Evolutionary conservation across 2,329 filamentous ascomycete genomes (phyloP), one percentile per base, ranked within the genome.

Genomic region (Bisporella sp.): DNA sequence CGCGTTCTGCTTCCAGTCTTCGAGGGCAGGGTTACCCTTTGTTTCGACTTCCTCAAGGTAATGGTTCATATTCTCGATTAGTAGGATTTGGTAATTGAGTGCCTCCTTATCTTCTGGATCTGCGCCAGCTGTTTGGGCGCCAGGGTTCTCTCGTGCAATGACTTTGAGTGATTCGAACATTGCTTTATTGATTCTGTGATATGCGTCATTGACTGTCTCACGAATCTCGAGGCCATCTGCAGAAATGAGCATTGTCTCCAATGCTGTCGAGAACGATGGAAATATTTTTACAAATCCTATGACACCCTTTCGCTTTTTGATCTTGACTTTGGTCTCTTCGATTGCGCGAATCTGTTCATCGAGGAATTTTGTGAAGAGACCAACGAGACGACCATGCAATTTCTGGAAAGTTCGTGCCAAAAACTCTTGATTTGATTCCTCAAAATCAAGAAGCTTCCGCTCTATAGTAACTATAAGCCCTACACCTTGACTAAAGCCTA

Each of bases 1-100:
- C 1, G 92, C 93, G 51, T 85, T 84, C 39, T 84, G 80, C 63
- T 84, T 86, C 88, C 91, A 96, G 59, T 88, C 82, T 53, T 88
- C 21, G 4, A 97, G 77, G 1, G 95, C 82, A 6, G 86, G 78
- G 55, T 93, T 81, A 37, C 79, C 77, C 13, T 81, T 78, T 12
- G 85, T 72, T 58, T 95, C 89, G 6, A 95, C 86, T 67, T 96
- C 91, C 66, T 97, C 91, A 8, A 93, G 75, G 70, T 95, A 97
- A 69, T 96, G 90, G 64, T 96, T 95, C 90, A 96, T 96, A 68
- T 99, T 99, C 69, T 99, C 92, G 59, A 99, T 97, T 48, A 97
- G 77, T 33, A 97, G 77, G 62, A 99, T 96, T 68, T 97, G 91
- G 71, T 95, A 96, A 71, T 97, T 97, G 54, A 99, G 79, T 5